Evolutionary conservation across 2,329 filamentous ascomycete species (phyloP).

Genomic region (Exophiala mesophila): DNA sequence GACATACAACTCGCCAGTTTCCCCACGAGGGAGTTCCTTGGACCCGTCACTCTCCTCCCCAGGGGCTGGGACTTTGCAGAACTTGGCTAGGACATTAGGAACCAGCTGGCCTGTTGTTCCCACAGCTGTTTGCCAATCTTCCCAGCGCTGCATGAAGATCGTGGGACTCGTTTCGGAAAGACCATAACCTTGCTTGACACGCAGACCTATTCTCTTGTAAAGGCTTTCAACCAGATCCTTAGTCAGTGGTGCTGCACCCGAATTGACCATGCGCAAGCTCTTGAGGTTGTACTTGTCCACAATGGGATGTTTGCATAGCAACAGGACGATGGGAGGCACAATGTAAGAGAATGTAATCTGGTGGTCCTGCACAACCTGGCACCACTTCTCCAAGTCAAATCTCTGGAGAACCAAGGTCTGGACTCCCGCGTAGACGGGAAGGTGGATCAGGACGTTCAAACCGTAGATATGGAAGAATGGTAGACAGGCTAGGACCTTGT

Average conservation of each 20-base stretch:
- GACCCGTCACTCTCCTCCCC: conserved; percentile 33
- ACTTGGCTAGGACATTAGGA: conserved; percentile 75
- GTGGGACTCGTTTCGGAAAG: conserved; percentile 81
- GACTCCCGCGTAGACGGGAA: conserved; percentile 61
- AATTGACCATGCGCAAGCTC: conserved; percentile 76
- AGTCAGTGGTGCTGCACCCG: conserved; percentile 79
- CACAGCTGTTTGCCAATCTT: conserved; percentile 69
- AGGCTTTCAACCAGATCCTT: conserved; percentile 72
- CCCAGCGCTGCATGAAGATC: conserved; percentile 67
- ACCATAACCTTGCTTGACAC: conserved; percentile 89
- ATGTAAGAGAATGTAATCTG: conserved; percentile 74
- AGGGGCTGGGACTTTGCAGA: conserved; percentile 61
- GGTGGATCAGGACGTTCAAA: conserved; percentile 67
- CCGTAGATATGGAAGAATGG: conserved; percentile 93
- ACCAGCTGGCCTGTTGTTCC: conserved; percentile 74
- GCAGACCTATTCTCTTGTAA: conserved; percentile 67
- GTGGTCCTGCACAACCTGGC: conserved; percentile 68
- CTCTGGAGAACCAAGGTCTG: conserved; percentile 67
- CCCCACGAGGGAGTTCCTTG: conserved; percentile 55
- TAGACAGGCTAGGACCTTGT: conserved; percentile 71
- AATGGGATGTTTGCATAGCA: conserved; percentile 71
- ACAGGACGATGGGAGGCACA: conserved; percentile 77
- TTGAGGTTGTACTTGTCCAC: conserved; percentile 78
- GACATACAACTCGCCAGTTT: conserved; percentile 66
- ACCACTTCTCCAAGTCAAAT: conserved; percentile 78